These are phyloP conservation scores for Cladosporium sp. DNA, from an alignment of 2,329 filamentous ascomycete genomes.

Conservation along the genomic window DNA sequence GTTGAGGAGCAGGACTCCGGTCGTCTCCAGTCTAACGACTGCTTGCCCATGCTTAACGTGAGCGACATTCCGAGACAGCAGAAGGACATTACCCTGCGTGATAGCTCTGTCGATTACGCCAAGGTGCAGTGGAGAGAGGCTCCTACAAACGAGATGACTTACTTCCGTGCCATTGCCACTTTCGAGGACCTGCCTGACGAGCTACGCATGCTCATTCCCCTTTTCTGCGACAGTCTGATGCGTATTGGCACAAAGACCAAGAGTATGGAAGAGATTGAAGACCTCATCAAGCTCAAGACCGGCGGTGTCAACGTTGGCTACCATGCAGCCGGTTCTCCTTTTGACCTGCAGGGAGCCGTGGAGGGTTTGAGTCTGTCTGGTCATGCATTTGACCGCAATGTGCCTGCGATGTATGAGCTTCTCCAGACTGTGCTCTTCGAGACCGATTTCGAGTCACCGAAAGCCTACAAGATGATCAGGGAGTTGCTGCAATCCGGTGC, in stretches of 20 bases:
- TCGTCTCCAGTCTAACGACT: constrained; percentile 77
- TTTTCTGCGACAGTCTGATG: constrained; percentile 92
- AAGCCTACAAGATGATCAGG: constrained; percentile 74
- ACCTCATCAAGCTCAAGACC: constrained; percentile 92
- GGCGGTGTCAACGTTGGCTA: constrained; percentile 84
- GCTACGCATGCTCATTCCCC: constrained; percentile 73
- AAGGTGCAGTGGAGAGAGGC: constrained; percentile 87
- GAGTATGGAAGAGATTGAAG: constrained; percentile 91
- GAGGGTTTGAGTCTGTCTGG: constrained; percentile 84
- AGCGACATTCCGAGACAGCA: constrained; percentile 80
- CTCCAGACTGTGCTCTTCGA: constrained; percentile 75
- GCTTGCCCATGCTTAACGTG: constrained; percentile 81
- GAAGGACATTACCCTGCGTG: constrained; percentile 64
- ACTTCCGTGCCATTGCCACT: constrained; percentile 83
- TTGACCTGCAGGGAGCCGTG: constrained; percentile 62
- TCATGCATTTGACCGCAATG: constrained; percentile 82
- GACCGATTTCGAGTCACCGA: constrained; percentile 81
- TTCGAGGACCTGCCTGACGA: constrained; percentile 78
- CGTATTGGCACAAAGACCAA: constrained; percentile 82
- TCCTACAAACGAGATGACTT: constrained; percentile 91
- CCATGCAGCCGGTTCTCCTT: constrained; percentile 73
- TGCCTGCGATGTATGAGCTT: constrained; percentile 86
- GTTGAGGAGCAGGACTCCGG: constrained; percentile 62
- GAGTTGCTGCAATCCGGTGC: constrained; percentile 82
- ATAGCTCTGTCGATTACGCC: constrained; percentile 55